Evolutionary conservation across 2,329 filamentous ascomycete species (phyloP).

Genomic region (Mycosphaerella sp.): DNA sequence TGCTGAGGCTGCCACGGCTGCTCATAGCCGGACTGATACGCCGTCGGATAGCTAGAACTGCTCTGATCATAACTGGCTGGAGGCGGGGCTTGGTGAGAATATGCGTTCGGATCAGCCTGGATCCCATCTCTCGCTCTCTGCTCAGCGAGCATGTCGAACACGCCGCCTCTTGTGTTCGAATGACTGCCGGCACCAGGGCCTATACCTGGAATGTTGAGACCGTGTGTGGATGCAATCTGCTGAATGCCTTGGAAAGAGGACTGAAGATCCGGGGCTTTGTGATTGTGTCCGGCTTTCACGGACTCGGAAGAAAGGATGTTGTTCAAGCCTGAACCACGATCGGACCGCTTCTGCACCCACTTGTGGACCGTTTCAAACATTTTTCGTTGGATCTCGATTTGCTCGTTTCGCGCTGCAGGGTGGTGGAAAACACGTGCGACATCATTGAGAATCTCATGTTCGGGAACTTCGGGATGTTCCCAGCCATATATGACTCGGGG

Average conservation of each 20-base stretch:
- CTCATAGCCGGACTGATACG: constrained; percentile 34
- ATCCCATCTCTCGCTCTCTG: constrained; percentile 9
- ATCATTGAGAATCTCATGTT: constrained; percentile 77
- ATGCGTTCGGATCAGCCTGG: constrained; percentile 18
- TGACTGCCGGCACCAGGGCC: constrained; percentile 22
- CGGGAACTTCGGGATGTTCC: constrained; percentile 77
- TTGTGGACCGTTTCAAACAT: constrained; percentile 84
- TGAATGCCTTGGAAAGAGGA: constrained; percentile 22
- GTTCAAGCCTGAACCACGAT: constrained; percentile 62
- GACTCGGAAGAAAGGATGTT: constrained; percentile 73
- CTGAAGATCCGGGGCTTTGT: constrained; percentile 39
- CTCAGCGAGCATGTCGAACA: constrained; percentile 28
- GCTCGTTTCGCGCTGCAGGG: constrained; percentile 69
- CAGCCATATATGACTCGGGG: constrained; percentile 87
- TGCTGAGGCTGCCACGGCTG: constrained; percentile 28
- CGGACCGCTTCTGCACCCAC: constrained; percentile 67
- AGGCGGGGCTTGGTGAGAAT: constrained; percentile 21
- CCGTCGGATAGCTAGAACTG: constrained; percentile 29
- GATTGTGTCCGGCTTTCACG: constrained; percentile 77
- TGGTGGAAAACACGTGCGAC: constrained; percentile 83
- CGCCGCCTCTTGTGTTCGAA: constrained; percentile 26
- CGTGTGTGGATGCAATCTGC: constrained; percentile 22
- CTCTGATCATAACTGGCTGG: constrained; percentile 28
- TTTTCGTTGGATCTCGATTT: constrained; percentile 69
- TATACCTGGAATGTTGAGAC: constrained; percentile 18